Base-by-base conservation (phyloP, 139 green algal species). In the Asterochloris erici region DNA sequence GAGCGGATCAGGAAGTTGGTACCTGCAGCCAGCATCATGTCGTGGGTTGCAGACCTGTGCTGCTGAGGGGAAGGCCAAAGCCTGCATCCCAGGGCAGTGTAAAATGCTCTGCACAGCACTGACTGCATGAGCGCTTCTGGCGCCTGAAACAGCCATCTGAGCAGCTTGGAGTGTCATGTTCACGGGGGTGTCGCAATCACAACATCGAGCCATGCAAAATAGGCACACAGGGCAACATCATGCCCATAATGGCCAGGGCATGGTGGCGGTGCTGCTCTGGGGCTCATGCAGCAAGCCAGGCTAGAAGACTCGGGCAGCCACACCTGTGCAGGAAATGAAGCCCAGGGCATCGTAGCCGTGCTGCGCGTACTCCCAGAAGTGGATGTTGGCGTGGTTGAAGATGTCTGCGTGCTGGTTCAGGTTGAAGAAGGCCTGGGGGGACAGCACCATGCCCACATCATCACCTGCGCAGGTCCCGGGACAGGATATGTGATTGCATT, bases 371-470 rank as follows among this genome's bases (percentile, higher is more conserved):
- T 90, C 85, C 89, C 89, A 91, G 73, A 91, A 91, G 62, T 93
- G 89, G 61, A 89, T 79, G 83, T 94, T 94, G 87, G 88, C 88
- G 87, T 93, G 90, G 85, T 94, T 94, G 87, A 94, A 94, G 75
- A 94, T 88, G 85, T 94, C 89, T 9, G 83, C 81, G 23, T 84
- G 66, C 68, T 71, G 61, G 29, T 70, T 77, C 70, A 93, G 86
- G 85, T 94, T 94, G 86, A 86, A 81, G 83, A 92, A 93, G 47
- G 85, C 79, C 86, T 68, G 85, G 24, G 85, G 85, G 0, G 82
- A 86, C 60, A 88, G 79, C 28, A 88, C 82, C 82, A 88, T 85
- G 63, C 81, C 82, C 29, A 89, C 78, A 79, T 85, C 84, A 23
- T 83, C 81, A 2, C 77, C 82, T 54, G 38, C n/a, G n/a, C 38